A percentile compares a stretch with the other conserved stretches of the same genome.
phyloP scores from a whole-genome alignment of 2,329 filamentous ascomycete species.

The Colletotrichum tabaci region DNA sequence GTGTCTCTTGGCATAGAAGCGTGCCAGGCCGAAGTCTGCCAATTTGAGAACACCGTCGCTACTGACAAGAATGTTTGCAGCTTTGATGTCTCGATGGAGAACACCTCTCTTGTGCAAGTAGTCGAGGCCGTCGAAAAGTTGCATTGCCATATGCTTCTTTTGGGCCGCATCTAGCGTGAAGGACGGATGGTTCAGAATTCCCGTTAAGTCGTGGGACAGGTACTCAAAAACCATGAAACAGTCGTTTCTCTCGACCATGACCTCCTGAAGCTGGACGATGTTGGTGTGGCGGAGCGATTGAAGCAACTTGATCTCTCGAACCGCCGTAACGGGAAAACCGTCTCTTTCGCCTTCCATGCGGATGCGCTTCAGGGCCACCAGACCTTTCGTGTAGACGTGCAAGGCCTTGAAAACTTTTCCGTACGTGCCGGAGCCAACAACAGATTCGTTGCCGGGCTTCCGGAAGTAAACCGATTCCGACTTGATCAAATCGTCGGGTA shows the following conservation, averaged over 20 bases:
- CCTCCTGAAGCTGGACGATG: slow-evolving; percentile 86
- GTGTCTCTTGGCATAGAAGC: slow-evolving; percentile 94
- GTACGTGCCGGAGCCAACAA: slow-evolving; percentile 95
- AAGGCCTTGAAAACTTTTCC: slow-evolving; percentile 96
- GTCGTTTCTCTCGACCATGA: slow-evolving; percentile 98
- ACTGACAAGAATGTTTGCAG: slow-evolving; percentile 95
- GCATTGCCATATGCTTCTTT: slow-evolving; percentile 92
- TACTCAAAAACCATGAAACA: slow-evolving; percentile 99
- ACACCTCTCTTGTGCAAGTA: slow-evolving; percentile 96
- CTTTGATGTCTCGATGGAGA: slow-evolving; percentile 97
- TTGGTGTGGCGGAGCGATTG: slow-evolving; percentile 88
- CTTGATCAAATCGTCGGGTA: slow-evolving; percentile 79
- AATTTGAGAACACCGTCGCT: slow-evolving; percentile 91
- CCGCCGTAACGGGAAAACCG: slow-evolving; percentile 91
- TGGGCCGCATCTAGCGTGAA: slow-evolving; percentile 89
- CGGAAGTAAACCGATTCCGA: slow-evolving; percentile 95
- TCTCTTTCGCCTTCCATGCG: slow-evolving; percentile 94
- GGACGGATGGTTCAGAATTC: slow-evolving; percentile 92
- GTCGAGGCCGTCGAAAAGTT: slow-evolving; percentile 93
- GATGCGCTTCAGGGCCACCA: slow-evolving; percentile 91
- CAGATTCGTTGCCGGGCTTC: slow-evolving; percentile 97
- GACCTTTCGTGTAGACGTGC: slow-evolving; percentile 88
- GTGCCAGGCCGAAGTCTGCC: slow-evolving; percentile 94
- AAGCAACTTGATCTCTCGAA: slow-evolving; percentile 92
- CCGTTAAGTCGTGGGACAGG: slow-evolving; percentile 94